Evolutionary conservation across 768 basidiomycete species (phyloP), one percentile per base, ranked within the genome.

Genomic region (Lactarius akahatsu): DNA sequence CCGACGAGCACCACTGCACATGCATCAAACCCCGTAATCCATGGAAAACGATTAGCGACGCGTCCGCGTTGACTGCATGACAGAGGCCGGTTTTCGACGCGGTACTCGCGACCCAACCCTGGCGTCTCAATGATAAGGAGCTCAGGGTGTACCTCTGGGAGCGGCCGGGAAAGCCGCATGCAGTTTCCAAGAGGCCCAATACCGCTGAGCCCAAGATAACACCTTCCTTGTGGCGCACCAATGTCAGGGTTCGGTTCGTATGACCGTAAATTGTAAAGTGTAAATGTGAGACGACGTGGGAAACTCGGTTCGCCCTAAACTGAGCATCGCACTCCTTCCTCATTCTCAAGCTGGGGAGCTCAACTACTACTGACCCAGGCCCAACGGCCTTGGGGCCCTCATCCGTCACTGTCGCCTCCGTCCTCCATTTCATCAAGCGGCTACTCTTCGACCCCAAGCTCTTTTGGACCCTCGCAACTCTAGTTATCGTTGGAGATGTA

Each of bases 401-500:
- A 9, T 50, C 59, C 32, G n/a, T 38, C 61, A 52, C 58, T 16
- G 40, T 60, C n/a, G 26, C 61, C 1, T 66, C 61, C 34, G 4
- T 45, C 52, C 2, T 57, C 2, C 30, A 59, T 54, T 30, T 64
- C 34, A 26, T 68, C 47, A 71, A n/a, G 59, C 58, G 61, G 34
- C 76, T 89, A 15, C 77, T 90, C 62, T 80, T 80, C 40, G 78
- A 90, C 71, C 79, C 81, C 40, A 74, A 72, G 28, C 86, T 87
- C 72, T 95, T 91, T 77, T 89, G 86, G 85, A 74, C 75, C 36
- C 77, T 94, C 36, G 87, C 90, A 10, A 70, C 77, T 20, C 76
- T 93, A 10, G 81, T 91, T 26, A 76, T 94, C 30, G 34, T 90
- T 26, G 91, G 86, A 50, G 94, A 98, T 84, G 85, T 85, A 9